A percentile compares a stretch with the other conserved stretches of the same genome.
These are phyloP conservation scores for Podila verticillata DNA, from an alignment of 192 early-diverging fungal species.

Conservation along the genomic window DNA sequence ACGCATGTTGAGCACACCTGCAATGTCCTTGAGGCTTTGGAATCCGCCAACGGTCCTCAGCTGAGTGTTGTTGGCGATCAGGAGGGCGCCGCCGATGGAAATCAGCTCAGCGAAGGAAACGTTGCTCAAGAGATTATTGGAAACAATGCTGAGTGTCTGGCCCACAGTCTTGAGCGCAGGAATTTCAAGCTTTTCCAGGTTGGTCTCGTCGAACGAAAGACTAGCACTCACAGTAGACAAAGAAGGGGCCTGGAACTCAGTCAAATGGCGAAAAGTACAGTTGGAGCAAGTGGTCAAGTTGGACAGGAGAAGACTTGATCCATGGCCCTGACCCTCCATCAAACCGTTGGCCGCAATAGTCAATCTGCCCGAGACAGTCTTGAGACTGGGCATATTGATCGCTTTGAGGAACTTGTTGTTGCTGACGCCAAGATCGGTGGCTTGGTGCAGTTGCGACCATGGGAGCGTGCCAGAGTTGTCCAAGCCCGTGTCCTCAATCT, in stretches of 20 bases:
- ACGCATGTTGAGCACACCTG: conserved; percentile 66
- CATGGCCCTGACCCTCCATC: conserved; percentile 38
- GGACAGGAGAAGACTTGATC: conserved; percentile 53
- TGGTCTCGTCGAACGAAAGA: conserved; percentile 69
- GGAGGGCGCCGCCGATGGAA: conserved; percentile 68
- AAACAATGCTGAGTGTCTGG: conserved; percentile 65
- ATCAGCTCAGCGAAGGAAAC: conserved; percentile 65
- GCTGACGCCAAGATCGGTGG: conserved; percentile 60
- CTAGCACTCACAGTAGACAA: conserved; percentile 60
- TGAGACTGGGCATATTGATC: conserved; percentile 62
- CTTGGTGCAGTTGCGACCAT: conserved; percentile 47
- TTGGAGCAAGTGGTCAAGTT: conserved; percentile 64
- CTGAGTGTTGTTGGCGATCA: conserved; percentile 73
- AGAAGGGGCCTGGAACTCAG: conserved; percentile 52
- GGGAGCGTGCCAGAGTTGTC: conserved; percentile 55
- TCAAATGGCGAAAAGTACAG: conserved; percentile 67
- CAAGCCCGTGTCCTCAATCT: conserved; percentile 55
- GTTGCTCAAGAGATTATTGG: conserved; percentile 63
- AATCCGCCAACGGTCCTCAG: conserved; percentile 62
- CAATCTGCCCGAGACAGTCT: conserved; percentile 56
- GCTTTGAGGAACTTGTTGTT: conserved; percentile 61
- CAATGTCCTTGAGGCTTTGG: conserved; percentile 62
- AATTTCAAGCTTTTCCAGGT: conserved; percentile 58
- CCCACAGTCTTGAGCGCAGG: conserved; percentile 57
- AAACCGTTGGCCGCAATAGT: conserved; percentile 66